Conservation (phyloP, 2,329 filamentous ascomycete genomes). For the Fusarium sp. region DNA sequence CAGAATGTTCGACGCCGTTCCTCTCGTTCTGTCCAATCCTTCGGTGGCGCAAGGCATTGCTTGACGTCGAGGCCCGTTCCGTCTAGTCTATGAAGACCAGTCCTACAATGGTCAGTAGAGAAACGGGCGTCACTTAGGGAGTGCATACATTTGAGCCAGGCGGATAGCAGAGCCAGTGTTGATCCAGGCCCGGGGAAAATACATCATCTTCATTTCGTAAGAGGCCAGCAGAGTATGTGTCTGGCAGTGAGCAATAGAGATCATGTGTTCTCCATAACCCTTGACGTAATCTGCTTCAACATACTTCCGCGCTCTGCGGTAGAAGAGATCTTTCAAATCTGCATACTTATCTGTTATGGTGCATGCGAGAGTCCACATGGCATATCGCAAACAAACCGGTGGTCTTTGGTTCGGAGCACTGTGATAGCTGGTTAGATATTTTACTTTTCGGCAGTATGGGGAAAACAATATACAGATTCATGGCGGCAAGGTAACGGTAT, state of each 20-base stretch:
- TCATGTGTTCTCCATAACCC: constrained; percentile 87
- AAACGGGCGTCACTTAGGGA: neutral
- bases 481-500: constrained; percentile 84
- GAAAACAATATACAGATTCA: constrained; percentile 72
- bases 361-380: constrained; percentile 95
- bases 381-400: constrained; percentile 87
- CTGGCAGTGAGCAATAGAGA: constrained; percentile 86
- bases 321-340: constrained; percentile 85
- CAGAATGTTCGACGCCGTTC: constrained; percentile 93
- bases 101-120: constrained; percentile 65
- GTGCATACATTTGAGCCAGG: constrained; percentile 78
- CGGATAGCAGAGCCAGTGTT: constrained; percentile 85
- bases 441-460: neutral
- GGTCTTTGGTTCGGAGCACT: constrained; percentile 84
- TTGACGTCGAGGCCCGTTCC: constrained; percentile 87
- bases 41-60: constrained; percentile 83
- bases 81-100: constrained; percentile 88
- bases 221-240: constrained; percentile 79
- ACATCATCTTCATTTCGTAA: constrained; percentile 98
- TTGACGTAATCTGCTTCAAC: constrained; percentile 89
- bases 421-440: constrained; percentile 19
- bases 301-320: constrained; percentile 88
- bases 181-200: constrained; percentile 94
- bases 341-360: constrained; percentile 83
- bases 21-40: constrained; percentile 93